A percentile compares a stretch with the other conserved stretches of the same genome.
These are phyloP conservation scores for Trifolium repens DNA, from an alignment of 306 rosid species.

Conservation along the genomic window DNA sequence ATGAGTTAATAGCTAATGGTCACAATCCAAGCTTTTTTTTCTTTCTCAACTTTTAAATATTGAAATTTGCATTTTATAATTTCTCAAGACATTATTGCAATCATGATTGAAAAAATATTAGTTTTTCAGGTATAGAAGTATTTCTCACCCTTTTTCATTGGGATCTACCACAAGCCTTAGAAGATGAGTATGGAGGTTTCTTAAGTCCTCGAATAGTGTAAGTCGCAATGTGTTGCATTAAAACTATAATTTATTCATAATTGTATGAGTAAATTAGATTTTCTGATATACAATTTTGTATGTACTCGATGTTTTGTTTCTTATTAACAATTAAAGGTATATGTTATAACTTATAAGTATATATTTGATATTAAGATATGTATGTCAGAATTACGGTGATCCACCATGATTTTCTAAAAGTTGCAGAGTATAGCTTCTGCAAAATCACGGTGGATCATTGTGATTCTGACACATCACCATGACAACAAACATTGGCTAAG, in stretches of 20 bases:
- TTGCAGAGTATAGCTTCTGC: too few relatives aligned
- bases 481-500: too few relatives aligned
- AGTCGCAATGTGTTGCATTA: constrained; percentile 26
- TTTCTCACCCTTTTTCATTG: constrained; percentile 73
- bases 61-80: constrained; percentile 12
- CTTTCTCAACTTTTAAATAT: neutral
- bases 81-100: neutral
- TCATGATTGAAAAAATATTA: neutral
- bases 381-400: too few relatives aligned
- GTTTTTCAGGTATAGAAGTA: constrained; percentile 38
- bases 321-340: too few relatives aligned
- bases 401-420: too few relatives aligned
- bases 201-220: constrained; percentile 55
- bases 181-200: constrained; percentile 70
- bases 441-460: too few relatives aligned
- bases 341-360: too few relatives aligned
- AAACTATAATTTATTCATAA: neutral
- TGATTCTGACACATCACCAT: too few relatives aligned
- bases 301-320: too few relatives aligned
- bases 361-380: too few relatives aligned
- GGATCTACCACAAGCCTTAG: constrained; percentile 74
- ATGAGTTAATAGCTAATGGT: constrained; percentile 60
- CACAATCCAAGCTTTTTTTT: neutral
- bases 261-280: too few relatives aligned
- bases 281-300: neutral